phyloP scores from a whole-genome alignment of 306 rosid species.

The Lathyrus oleraceus region DNA sequence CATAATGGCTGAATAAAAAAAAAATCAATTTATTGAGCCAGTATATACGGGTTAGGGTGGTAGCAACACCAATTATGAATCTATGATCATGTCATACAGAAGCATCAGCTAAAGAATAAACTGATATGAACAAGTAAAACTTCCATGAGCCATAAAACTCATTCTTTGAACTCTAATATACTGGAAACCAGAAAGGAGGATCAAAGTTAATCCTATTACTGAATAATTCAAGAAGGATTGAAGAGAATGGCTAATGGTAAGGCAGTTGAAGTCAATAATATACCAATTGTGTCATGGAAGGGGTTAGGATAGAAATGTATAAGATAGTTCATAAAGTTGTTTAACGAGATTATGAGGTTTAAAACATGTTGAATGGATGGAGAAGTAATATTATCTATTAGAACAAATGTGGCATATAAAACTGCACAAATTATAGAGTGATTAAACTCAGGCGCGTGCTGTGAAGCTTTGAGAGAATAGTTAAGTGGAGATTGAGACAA shows the following conservation, averaged over 20 bases:
- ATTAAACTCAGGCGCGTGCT: not conserved
- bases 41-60: not conserved
- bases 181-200: not conserved
- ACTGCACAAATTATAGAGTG: not conserved
- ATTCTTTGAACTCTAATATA: not conserved
- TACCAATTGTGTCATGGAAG: not conserved
- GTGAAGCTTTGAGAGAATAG: not conserved
- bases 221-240: not conserved
- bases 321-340: not conserved
- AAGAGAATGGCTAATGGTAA: not conserved
- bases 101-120: not conserved
- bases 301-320: not conserved
- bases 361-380: not conserved
- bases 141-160: not conserved
- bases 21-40: not conserved
- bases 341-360: not conserved
- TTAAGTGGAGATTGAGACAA: not conserved
- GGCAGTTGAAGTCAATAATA: not conserved
- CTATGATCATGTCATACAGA: not conserved
- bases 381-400: not conserved
- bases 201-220: not conserved
- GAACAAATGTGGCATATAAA: not conserved
- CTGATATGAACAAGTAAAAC: not conserved
- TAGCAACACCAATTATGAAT: not conserved
- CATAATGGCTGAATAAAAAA: conserved; percentile 14